phyloP scores from a whole-genome alignment of 176 grass and related monocot genomes.

The Pharus latifolius region DNA sequence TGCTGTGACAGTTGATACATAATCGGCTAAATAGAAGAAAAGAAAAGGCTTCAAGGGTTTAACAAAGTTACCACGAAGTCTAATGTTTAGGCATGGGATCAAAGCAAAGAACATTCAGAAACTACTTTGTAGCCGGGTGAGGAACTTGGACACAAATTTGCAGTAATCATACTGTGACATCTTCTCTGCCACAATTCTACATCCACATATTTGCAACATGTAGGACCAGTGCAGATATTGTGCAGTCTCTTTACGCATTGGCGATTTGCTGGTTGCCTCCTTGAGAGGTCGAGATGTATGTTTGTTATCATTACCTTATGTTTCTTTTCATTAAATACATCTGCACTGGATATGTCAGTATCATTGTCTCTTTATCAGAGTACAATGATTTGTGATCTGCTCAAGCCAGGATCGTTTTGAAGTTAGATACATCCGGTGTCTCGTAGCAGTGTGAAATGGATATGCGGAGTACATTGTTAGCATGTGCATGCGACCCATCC shows the following conservation, averaged over 20 bases:
- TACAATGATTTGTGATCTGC: conserved; percentile 9
- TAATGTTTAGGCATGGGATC: conserved; percentile 58
- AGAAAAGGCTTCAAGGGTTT: conserved; percentile 40
- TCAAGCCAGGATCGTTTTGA: background rate
- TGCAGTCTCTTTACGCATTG: background rate
- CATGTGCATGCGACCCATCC: background rate
- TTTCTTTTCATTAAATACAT: background rate
- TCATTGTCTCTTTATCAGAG: too few relatives aligned
- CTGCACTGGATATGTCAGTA: too few relatives aligned
- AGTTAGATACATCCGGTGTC: background rate
- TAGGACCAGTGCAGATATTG: background rate
- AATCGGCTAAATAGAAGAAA: conserved; percentile 64
- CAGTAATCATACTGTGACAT: background rate
- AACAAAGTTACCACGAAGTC: conserved; percentile 41
- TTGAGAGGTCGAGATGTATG: background rate
- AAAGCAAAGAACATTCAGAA: conserved; percentile 68
- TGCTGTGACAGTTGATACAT: conserved; percentile 49
- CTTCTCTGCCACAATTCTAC: too few relatives aligned
- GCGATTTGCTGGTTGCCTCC: background rate
- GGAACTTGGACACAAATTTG: background rate
- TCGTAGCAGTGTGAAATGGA: background rate
- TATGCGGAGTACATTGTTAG: background rate
- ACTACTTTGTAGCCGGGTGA: conserved; percentile 36
- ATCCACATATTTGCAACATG: background rate
- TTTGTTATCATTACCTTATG: background rate